phyloP scores from a whole-genome alignment of 2,329 filamentous ascomycete species.

The Calonectria pteridis region DNA sequence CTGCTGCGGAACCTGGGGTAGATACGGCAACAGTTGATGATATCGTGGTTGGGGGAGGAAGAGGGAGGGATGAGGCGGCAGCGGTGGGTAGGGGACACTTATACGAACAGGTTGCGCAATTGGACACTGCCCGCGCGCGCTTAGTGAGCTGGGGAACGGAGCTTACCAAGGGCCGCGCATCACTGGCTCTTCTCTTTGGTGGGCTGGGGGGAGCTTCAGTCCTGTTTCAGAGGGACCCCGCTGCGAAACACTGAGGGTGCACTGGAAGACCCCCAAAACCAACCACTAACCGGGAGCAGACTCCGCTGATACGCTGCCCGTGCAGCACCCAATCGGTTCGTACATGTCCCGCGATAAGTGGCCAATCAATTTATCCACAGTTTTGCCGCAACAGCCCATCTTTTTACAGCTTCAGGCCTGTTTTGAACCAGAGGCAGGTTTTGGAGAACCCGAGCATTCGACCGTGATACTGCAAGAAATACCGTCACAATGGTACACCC shows the following conservation, averaged over 20 bases:
- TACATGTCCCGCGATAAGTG: background rate
- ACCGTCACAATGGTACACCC: slow-evolving; percentile 40
- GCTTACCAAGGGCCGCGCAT: background rate
- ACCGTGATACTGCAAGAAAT: slow-evolving; percentile 36
- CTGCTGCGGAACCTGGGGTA: slow-evolving; percentile 26
- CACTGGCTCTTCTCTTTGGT: background rate
- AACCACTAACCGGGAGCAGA: background rate
- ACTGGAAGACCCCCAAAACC: slow-evolving; percentile 15
- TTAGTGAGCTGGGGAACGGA: slow-evolving; percentile 30
- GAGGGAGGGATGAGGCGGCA: slow-evolving; percentile 29
- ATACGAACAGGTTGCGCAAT: slow-evolving; percentile 42
- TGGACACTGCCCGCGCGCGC: slow-evolving; percentile 26
- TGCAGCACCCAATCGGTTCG: background rate
- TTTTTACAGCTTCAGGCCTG: slow-evolving; percentile 35
- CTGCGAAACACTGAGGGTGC: slow-evolving; percentile 15
- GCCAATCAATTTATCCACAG: slow-evolving; percentile 40
- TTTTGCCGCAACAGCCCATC: slow-evolving; percentile 43
- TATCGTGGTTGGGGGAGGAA: slow-evolving; percentile 24
- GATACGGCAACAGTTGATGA: slow-evolving; percentile 30
- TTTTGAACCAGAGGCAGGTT: slow-evolving; percentile 17
- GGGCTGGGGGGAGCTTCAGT: slow-evolving; percentile 38
- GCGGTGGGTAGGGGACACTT: slow-evolving; percentile 41
- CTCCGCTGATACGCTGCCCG: background rate
- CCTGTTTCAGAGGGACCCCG: slow-evolving; percentile 39
- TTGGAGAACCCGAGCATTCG: slow-evolving; percentile 38